Base-by-base conservation (phyloP, 2,329 filamentous ascomycete species). In the Neurospora crassa region DNA sequence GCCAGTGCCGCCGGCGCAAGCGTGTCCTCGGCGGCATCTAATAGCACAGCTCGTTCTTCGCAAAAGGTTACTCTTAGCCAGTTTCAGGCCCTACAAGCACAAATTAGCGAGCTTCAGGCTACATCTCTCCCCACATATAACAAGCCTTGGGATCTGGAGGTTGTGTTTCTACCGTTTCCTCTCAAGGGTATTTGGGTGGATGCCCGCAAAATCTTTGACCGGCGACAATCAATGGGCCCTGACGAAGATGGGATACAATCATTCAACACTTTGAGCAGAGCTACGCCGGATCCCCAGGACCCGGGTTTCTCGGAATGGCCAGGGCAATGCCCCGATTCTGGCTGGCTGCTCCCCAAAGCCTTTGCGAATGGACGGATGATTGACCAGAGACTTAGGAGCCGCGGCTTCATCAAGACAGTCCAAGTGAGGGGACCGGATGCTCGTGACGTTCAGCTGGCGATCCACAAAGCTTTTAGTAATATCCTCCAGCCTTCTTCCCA, bases 121-220 rank as follows among this genome's bases (percentile, higher is more conserved):
- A 84, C 85, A 6, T 82, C 86, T 11, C 79, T 89, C 40, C 91
- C 92, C n/a, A 89, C 90, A 0, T 83, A 83, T 40, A 80, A 81
- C 59, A 84, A 87, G 53, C 90, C 91, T 0, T 94, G 91, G 90
- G 87, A 91, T 74, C 82, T 95, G 1, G 91, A 94, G 77, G 90
- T 94, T 5, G 88, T 94, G 1, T 88, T 94, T 71, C 79, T 94
- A 8, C 92, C 92, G 1, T 95, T 92, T 78, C 84, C 85, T 1
- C 80, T 89, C 7, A 87, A 84, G 74, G 84, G 83, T 29, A 76
- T 89, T 6, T 89, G 87, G 87, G 81, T 86, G 72, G 81, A 82
- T 67, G 79, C 82, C 4, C 78, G 82, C 72, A 83, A 87, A 2
- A 87, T 89, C 77, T 71, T 74, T 0, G 82, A 81, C 41, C 81